Evolutionary conservation across 139 green algal genomes (phyloP).

Genomic region (Edaphochlamys debaryana): DNA sequence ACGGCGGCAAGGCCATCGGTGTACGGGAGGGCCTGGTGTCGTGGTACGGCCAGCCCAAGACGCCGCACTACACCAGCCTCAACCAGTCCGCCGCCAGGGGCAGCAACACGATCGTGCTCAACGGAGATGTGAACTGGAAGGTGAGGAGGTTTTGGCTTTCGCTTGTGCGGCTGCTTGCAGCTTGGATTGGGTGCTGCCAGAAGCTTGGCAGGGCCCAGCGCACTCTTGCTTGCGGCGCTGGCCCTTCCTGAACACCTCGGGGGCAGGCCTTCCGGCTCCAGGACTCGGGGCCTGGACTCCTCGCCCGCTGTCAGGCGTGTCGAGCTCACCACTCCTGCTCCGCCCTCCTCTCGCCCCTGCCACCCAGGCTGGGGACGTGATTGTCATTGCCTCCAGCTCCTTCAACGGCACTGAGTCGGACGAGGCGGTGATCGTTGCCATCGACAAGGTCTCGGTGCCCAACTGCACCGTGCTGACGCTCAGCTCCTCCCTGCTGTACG

Average conservation of each 20-base stretch:
- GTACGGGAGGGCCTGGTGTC: constrained; percentile 65
- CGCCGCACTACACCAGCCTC: constrained; percentile 70
- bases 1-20: constrained; percentile 73
- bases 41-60: constrained; percentile 66
- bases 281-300: too few relatives aligned
- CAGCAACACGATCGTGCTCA: constrained; percentile 54
- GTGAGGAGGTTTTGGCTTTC: too few relatives aligned
- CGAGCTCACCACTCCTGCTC: too few relatives aligned
- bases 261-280: too few relatives aligned
- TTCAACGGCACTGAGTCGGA: constrained; percentile 62
- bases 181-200: too few relatives aligned
- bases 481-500: constrained; percentile 49
- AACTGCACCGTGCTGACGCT: constrained; percentile 46
- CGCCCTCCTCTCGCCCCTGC: too few relatives aligned
- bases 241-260: too few relatives aligned
- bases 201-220: too few relatives aligned
- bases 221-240: too few relatives aligned
- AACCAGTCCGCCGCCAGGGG: constrained; percentile 37
- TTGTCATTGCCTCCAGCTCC: constrained; percentile 68
- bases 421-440: constrained; percentile 29
- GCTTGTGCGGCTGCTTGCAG: too few relatives aligned
- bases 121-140: constrained; percentile 53
- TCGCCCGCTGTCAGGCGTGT: too few relatives aligned
- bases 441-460: not conserved
- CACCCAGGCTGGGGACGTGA: constrained; percentile 49